Conservation (phyloP, 352 stramenopile species). For the Phytophthora foliorum region DNA sequence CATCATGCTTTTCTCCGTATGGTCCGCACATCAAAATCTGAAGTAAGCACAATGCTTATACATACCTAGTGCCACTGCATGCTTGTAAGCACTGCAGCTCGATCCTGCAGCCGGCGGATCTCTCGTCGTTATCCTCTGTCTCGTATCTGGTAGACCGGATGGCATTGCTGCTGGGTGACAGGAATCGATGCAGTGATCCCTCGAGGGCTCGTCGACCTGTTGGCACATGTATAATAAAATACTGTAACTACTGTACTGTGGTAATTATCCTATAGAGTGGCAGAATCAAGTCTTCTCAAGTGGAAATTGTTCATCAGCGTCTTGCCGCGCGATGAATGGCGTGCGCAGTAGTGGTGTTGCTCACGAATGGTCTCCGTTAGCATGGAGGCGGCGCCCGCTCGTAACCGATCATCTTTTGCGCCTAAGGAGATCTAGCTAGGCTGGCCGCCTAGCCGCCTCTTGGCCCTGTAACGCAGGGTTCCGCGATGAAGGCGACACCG, state of each 20-base stretch:
- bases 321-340: background rate
- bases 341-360: background rate
- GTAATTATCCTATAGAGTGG: too few species aligned
- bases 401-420: background rate
- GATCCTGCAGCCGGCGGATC: conserved; percentile 9
- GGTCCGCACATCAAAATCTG: background rate
- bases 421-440: too few species aligned
- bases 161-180: conserved; percentile 33
- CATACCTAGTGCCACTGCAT: too few species aligned
- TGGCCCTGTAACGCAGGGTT: too few species aligned
- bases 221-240: too few species aligned
- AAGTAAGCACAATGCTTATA: too few species aligned
- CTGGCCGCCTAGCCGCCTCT: too few species aligned
- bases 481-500: too few species aligned
- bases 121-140: background rate
- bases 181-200: conserved; percentile 10
- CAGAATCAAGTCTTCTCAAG: too few species aligned
- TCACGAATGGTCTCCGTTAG: background rate
- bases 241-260: too few species aligned
- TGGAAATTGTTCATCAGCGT: background rate
- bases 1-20: too few species aligned
- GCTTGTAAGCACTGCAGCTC: background rate
- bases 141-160: conserved; percentile 12
- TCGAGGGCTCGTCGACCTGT: background rate
- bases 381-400: too few species aligned